Base-by-base conservation (phyloP, 1,284 basidiomycete species). In the Tetrapyrgos nigripes region DNA sequence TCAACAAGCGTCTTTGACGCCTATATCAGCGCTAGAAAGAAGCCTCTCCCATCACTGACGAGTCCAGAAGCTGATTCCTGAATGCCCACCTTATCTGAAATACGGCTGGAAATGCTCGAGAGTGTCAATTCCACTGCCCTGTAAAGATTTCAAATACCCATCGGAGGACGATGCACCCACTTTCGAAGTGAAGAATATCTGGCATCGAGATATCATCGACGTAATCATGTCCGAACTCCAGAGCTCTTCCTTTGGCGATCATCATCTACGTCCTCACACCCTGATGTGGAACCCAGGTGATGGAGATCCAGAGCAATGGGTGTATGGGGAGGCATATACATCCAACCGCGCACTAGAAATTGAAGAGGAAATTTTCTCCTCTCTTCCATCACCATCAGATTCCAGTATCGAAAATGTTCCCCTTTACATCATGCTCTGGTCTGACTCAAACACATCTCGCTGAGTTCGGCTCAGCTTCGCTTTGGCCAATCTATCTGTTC, bases 401-500 rank as follows among this genome's bases (percentile, higher is more conserved):
- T 66, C 68, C 24, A 58, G 56, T 2, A 58, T 68, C 4, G 65
- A 73, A 23, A 55, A 55, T 2, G 64, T 68, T 1, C 43, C 75
- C 4, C 55, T 60, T 0, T 60, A 60, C 0, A 45, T 75, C 0
- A 73, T 75, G 68, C 5, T 49, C 11, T 47, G 49, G 49, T 48
- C 27, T 8, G 67, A 67, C 56, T 49, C 66, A 0, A n/a, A 75
- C 71, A 10, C 69, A 70, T 45, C 55, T 75, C 5, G 62, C 73
- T 0, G 62, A 70, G 28, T 75, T 75, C 50, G 70, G 74, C 0
- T 63, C 59, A 1, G 66, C 71, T 1, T 62, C 56, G 4, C 50
- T 70, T 0, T 75, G 73, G 73, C 73, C 70, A 2, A 61, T 72
- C 3, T 76, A 76, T 44, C 24, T 71, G 10, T 64, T 56, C 9